Percentiles rank a stretch among this genome's conserved stretches.
Evolutionary conservation across 2,329 filamentous ascomycete species (phyloP).

Genomic region (Scortechinia acanthostroma): DNA sequence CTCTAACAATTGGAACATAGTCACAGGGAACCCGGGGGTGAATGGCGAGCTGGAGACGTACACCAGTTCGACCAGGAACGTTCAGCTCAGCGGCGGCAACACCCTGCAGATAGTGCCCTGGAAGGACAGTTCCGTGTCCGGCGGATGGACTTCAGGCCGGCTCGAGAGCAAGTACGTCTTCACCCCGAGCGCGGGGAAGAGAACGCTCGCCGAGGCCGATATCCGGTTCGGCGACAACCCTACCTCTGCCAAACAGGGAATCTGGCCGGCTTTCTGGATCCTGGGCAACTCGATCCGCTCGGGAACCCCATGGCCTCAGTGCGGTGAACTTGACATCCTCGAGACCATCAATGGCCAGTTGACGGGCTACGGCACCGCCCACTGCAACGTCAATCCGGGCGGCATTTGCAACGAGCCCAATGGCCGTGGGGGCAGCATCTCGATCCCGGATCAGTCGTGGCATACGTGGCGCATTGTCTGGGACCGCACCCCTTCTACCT

Average conservation of each 20-base stretch:
- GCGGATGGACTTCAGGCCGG: background rate
- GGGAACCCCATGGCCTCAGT: constrained; percentile 5
- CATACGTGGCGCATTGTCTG: constrained; percentile 6
- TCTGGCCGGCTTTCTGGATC: constrained; percentile 8
- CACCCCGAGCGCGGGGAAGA: background rate
- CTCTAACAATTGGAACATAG: constrained; percentile 5
- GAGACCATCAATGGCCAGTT: constrained; percentile 4
- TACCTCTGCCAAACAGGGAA: too few relatives aligned
- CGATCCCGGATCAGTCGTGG: constrained; percentile 3
- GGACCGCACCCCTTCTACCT: constrained; percentile 3
- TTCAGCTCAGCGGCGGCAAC: constrained; percentile 7
- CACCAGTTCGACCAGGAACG: constrained; percentile 5
- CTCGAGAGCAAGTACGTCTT: background rate
- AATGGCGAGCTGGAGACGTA: constrained; percentile 7
- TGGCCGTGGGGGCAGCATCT: background rate
- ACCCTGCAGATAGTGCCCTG: constrained; percentile 7
- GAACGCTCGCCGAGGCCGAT: background rate
- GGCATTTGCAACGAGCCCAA: constrained; percentile 1
- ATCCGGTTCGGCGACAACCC: background rate
- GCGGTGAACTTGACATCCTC: constrained; percentile 6
- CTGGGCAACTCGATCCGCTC: constrained; percentile 3
- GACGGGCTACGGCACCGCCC: background rate
- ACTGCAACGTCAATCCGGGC: constrained; percentile 3
- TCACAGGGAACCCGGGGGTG: constrained; percentile 7
- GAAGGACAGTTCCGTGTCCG: constrained; percentile 4